Evolutionary conservation across 1,284 basidiomycete genomes (phyloP), one percentile per base, ranked within the genome.

Genomic region (Tilletia indica): DNA sequence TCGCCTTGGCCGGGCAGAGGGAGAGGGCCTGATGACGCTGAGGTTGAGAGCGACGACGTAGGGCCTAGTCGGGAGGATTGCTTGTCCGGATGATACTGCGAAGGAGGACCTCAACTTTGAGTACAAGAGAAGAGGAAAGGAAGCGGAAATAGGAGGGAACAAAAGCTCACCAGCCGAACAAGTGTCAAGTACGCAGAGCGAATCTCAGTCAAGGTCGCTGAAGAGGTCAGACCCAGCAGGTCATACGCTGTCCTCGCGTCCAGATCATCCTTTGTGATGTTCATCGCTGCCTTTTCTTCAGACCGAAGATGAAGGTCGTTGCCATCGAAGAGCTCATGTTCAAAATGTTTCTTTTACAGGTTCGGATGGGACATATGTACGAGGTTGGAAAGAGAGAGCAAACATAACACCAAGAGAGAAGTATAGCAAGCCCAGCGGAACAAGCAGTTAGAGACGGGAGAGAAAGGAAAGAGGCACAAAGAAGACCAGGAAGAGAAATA

Each of bases 71-170:
- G 51, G 16, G 19, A n/a, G 51, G 51, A 19, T 39, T 42, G 34
- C 61, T 64, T 64, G 34, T 64, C 61, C 39, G 61, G 61, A 34
- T 64, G 61, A 16, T 64, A 19, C 61, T 64, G 61, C 42, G 14
- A 45, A 14, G 42, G 14, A 45, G 42, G 42, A 45, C 9, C 42
- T 45, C 14, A 14, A 9, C 42, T 8, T 54, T 25, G 12, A 54
- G 51, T 12, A 54, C 8, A 54, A 9, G 21, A 19, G 51, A 54
- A n/a, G 51, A 19, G 51, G 51, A 54, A n/a, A 19, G n/a, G 16
- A 54, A 19, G 51, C 42, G 42, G 42, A 14, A 45, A 14, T 45
- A 31, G 25, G 42, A 45, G 14, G 6, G 6, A 45, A 9, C 1
- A 19, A 19, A 25, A n/a, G n/a, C 51, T 54, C 51, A 54, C 51